Evolutionary conservation across 495 filamentous ascomycete genomes (phyloP), one percentile per base, ranked within the genome.

Genomic region (Podospora didyma): DNA sequence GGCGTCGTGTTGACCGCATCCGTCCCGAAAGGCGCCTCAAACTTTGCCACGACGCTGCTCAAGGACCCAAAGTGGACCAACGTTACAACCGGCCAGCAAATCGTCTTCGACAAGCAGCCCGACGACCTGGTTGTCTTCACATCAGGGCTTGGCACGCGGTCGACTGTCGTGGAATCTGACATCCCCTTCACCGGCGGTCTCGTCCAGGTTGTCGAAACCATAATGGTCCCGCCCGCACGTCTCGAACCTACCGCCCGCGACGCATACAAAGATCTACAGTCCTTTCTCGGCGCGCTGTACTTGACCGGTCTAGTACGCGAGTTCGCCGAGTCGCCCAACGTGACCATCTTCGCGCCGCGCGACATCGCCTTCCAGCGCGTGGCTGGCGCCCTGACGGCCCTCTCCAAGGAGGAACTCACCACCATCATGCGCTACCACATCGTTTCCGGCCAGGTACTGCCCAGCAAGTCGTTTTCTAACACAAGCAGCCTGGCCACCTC

Each of bases 321-420:
- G 1, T 61, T 86, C 48, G 66, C 78, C 58, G 52, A 51, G 9
- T 53, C 70, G 2, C 58, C 58, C 23, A 73, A 84, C 53, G 52
- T 86, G 24, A 89, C 86, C 28, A 78, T 87, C 56, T 86, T 89
- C 63, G 84, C 76, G n/a, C 77, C 72, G 77, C 44, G 73, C 56
- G 83, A 89, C 61, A 69, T 58, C 17, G 85, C 84, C 6, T 87
- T 89, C 72, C 67, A 82, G 60, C 65, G 62, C 17, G 80, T 87
- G 39, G 82, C 78, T 21, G 76, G 77, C n/a, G 69, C 79, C 6
- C 53, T 82, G 34, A 56, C 59, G 11, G 73, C 68, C 57, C 64
- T 85, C 16, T 74, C 69, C 35, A 65, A 66, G 1, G 59, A 74
- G 2, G 53, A 79, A 19, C 72, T 88, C 1, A 52, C 66, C 9